Evolutionary conservation across 2,329 filamentous ascomycete species (phyloP).

Genomic region (Colletotrichum higginsianum): DNA sequence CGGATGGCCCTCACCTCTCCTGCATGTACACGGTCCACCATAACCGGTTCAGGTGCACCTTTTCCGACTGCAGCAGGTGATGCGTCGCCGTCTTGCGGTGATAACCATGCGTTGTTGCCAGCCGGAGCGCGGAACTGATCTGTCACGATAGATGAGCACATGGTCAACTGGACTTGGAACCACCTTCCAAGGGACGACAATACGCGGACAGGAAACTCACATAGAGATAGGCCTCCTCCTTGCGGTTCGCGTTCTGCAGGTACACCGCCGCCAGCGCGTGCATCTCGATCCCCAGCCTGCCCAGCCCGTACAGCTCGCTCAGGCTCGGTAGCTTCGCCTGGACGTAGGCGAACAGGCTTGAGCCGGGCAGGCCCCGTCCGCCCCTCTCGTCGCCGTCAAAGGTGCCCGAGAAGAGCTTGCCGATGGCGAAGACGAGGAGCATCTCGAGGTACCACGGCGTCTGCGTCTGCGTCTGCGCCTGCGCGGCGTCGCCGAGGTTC

Average conservation of each 20-base stretch:
- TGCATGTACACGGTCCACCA: constrained; percentile 44
- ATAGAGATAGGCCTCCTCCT: constrained; percentile 42
- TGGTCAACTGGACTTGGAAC: too few species aligned
- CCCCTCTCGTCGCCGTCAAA: constrained; percentile 10
- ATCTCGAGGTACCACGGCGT: constrained; percentile 38
- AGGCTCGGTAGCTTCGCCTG: constrained; percentile 25
- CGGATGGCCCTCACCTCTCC: constrained; percentile 27
- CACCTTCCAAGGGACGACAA: too few species aligned
- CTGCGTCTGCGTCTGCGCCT: background rate
- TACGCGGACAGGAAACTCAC: constrained; percentile 2
- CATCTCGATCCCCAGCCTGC: constrained; percentile 34
- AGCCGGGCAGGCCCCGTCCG: constrained; percentile 19
- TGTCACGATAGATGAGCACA: background rate
- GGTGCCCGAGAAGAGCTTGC: constrained; percentile 34
- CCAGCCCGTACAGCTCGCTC: constrained; percentile 23
- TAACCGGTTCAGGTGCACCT: constrained; percentile 37
- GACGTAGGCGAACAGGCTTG: constrained; percentile 21
- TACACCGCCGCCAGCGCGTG: constrained; percentile 38
- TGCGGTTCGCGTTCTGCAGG: constrained; percentile 38
- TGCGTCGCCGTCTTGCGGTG: constrained; percentile 33
- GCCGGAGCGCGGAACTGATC: constrained; percentile 35
- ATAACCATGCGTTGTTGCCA: constrained; percentile 42
- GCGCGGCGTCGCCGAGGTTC: background rate
- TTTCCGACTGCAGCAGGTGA: constrained; percentile 28
- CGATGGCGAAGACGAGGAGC: constrained; percentile 38